phyloP scores from a whole-genome alignment of 257 asterid species.

The Linaria vulgaris region DNA sequence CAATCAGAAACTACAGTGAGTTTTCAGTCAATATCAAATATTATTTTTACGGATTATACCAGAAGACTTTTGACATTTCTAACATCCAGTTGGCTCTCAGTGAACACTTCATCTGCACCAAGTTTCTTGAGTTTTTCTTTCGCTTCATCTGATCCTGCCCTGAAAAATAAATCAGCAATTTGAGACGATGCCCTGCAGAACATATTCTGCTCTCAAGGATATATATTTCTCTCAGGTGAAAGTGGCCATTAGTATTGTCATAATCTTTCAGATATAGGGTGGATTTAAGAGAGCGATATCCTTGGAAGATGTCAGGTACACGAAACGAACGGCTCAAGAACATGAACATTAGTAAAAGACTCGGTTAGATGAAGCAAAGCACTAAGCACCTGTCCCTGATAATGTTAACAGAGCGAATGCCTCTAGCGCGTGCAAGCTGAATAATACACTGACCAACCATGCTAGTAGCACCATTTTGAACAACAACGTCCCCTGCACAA shows the following conservation, averaged over 20 bases:
- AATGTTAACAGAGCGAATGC: slow-evolving; percentile 71
- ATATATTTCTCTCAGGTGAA: slow-evolving; percentile 9
- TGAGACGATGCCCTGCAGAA: slow-evolving; percentile 26
- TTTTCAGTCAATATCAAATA: neutral
- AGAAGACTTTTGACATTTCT: slow-evolving; percentile 73
- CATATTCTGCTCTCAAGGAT: neutral
- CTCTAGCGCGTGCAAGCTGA: slow-evolving; percentile 85
- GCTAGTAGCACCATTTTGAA: slow-evolving; percentile 98
- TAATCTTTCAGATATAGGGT: slow-evolving; percentile 8
- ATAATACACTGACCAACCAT: slow-evolving; percentile 92
- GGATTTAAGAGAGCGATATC: too few species aligned
- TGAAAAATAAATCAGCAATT: slow-evolving; percentile 34
- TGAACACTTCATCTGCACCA: slow-evolving; percentile 86
- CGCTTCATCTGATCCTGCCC: slow-evolving; percentile 86
- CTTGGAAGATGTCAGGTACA: too few species aligned
- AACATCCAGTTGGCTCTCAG: slow-evolving; percentile 79
- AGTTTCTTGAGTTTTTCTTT: slow-evolving; percentile 74
- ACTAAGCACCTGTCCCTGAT: slow-evolving; percentile 82
- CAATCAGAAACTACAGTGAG: neutral
- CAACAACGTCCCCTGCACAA: slow-evolving; percentile 73
- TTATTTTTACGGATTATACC: slow-evolving; percentile 44
- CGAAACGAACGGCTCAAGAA: too few species aligned
- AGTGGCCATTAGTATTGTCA: slow-evolving; percentile 18
- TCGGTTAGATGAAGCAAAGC: neutral
- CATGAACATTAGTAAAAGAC: neutral